phyloP scores from a whole-genome alignment of 306 rosid genomes.

The Ormosia semicastrata region DNA sequence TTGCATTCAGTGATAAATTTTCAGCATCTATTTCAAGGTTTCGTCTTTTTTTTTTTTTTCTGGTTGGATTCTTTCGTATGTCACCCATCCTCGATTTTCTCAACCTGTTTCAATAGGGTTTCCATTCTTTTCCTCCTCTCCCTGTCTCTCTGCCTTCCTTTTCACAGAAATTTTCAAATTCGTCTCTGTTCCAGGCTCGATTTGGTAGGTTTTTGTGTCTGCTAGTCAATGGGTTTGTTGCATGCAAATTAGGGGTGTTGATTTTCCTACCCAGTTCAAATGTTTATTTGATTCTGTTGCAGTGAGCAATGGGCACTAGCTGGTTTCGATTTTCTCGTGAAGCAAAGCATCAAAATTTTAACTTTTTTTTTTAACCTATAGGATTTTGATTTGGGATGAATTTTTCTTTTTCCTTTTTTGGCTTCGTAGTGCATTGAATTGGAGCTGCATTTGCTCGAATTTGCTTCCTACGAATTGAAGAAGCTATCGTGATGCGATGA shows the following conservation, averaged over 20 bases:
- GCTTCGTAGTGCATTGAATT: slow-evolving; percentile 35
- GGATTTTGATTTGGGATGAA: slow-evolving; percentile 19
- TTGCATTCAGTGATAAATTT: slow-evolving; percentile 26
- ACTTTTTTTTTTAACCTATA: background rate
- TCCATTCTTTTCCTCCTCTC: slow-evolving; percentile 14
- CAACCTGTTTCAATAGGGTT: slow-evolving; percentile 62
- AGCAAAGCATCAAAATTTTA: background rate
- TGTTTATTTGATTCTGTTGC: slow-evolving; percentile 10
- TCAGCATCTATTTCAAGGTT: slow-evolving; percentile 53
- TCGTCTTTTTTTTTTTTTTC: slow-evolving; percentile 33
- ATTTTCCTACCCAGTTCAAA: slow-evolving; percentile 24
- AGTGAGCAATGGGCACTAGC: slow-evolving; percentile 6
- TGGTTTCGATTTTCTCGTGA: slow-evolving; percentile 18
- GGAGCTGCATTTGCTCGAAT: slow-evolving; percentile 44
- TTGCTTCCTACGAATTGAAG: slow-evolving; percentile 34
- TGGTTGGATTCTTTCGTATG: slow-evolving; percentile 70
- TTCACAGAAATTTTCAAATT: slow-evolving; percentile 35
- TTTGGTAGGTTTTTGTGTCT: slow-evolving; percentile 50
- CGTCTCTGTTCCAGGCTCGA: slow-evolving; percentile 26
- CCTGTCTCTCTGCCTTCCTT: background rate
- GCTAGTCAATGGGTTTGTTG: slow-evolving; percentile 29
- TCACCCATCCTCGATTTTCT: slow-evolving; percentile 60
- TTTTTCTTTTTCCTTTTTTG: background rate
- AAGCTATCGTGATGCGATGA: slow-evolving; percentile 36
- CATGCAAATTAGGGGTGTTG: slow-evolving; percentile 30